Conservation (phyloP, 768 basidiomycete species). For the Sutorius australiensis region DNA sequence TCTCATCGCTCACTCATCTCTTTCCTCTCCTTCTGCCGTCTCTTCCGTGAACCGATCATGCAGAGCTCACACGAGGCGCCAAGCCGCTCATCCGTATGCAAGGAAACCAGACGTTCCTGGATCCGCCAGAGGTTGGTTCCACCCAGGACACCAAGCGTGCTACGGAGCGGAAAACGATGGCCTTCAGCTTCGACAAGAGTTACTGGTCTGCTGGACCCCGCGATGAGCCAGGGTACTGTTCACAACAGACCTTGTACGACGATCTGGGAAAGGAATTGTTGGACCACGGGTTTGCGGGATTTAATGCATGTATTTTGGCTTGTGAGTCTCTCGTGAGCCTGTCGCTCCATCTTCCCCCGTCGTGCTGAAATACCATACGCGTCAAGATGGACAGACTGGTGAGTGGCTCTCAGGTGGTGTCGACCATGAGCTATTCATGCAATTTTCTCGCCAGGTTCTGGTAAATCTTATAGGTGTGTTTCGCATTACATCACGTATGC, state of each 20-base stretch:
- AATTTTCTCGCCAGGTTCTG: slow-evolving; percentile 56
- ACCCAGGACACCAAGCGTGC: slow-evolving; percentile 72
- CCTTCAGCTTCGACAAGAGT: slow-evolving; percentile 94
- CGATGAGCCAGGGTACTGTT: slow-evolving; percentile 88
- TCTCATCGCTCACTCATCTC: slow-evolving; percentile 1
- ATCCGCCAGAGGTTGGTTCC: slow-evolving; percentile 80
- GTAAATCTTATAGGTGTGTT: slow-evolving; percentile 85
- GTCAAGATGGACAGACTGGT: slow-evolving; percentile 81
- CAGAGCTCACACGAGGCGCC: slow-evolving; percentile 91
- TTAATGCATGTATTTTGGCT: slow-evolving; percentile 98
- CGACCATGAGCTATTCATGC: slow-evolving; percentile 4
- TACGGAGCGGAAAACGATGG: slow-evolving; percentile 84
- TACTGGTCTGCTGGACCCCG: slow-evolving; percentile 94
- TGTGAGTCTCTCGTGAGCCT: slow-evolving; percentile 59
- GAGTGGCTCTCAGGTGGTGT: slow-evolving; percentile 26
- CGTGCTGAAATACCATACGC: background rate
- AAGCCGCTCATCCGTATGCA: slow-evolving; percentile 93
- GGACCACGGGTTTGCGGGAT: slow-evolving; percentile 93
- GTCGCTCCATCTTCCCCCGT: background rate
- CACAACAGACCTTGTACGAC: slow-evolving; percentile 90
- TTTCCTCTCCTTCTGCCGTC: background rate
- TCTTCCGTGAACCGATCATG: slow-evolving; percentile 6
- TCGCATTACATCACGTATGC: background rate
- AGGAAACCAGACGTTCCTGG: slow-evolving; percentile 88
- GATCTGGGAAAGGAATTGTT: slow-evolving; percentile 92